Base-by-base conservation (phyloP, 805 yeast genomes). In the Lipomyces chichibuensis region DNA sequence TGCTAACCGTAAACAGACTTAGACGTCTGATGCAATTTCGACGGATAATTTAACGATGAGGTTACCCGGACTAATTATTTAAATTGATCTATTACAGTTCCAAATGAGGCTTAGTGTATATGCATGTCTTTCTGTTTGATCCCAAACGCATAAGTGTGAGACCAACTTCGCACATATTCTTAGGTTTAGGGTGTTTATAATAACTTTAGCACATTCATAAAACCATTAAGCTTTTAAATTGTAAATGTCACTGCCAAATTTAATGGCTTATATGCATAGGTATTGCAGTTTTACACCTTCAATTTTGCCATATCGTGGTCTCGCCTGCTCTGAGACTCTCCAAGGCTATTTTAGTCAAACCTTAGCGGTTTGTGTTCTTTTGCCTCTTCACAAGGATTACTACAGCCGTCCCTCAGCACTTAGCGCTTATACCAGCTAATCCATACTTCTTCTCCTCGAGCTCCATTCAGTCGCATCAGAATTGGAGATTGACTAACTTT, bases 11-110 rank as follows among this genome's bases (percentile, higher is more conserved):
- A 43, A 43, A 17, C 8, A n/a, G 20, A 43, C 17, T 7, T n/a
- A 5, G 20, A 14, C 9, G 20, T n/a, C 20, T 13, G 8, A 43
- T 43, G 20, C 23, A 43, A 43, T 43, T 43, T 43, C 8, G 20
- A 52, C n/a, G 55, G 33, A 52, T 13, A 29, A 25, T n/a, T 52
- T 52, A 29, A 3, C 17, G 33, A 52, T 14, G 55, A 25, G 17
- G 35, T 29, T 52, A 52, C 55, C 55, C 55, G 55, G 55, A 13
- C 17, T n/a, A n/a, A n/a, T n/a, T n/a, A n/a, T n/a, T n/a, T n/a
- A 3, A 23, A 49, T 11, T 52, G 9, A 29, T 13, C n/a, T 1
- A 52, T 52, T 52, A 52, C 35, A 52, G 4, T 23, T 52, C 55
- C 23, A 25, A 17, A 52, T 25, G n/a, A 23, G 55, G 55, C 33